These are phyloP conservation scores for Trichoderma atroviride DNA, from an alignment of 2,329 filamentous ascomycete genomes.

Conservation along the genomic window DNA sequence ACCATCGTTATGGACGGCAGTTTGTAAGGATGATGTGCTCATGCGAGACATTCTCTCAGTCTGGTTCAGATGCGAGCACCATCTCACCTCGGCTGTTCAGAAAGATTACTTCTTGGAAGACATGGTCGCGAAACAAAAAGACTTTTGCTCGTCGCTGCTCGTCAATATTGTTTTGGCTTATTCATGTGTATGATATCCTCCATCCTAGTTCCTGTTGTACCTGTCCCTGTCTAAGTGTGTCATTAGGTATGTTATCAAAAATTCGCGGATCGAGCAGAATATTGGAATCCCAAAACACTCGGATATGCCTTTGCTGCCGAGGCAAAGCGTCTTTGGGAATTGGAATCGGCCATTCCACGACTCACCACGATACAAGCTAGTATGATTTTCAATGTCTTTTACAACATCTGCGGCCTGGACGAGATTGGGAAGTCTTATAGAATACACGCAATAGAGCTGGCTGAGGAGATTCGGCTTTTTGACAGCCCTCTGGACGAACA, in stretches of 20 bases:
- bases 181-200: background rate
- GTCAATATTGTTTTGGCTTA: constrained; percentile 10
- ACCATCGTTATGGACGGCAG: constrained; percentile 28
- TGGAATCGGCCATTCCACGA: background rate
- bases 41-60: constrained; percentile 27
- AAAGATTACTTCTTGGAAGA: constrained; percentile 31
- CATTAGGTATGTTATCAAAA: background rate
- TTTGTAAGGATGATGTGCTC: constrained; percentile 27
- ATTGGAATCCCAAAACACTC: constrained; percentile 24
- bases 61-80: constrained; percentile 30
- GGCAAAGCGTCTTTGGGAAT: constrained; percentile 22
- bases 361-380: constrained; percentile 24
- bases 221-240: background rate
- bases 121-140: constrained; percentile 8
- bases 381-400: constrained; percentile 15
- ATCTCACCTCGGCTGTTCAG: constrained; percentile 26
- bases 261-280: background rate
- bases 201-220: background rate
- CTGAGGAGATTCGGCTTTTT: background rate
- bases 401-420: constrained; percentile 5
- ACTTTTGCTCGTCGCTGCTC: background rate
- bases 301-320: constrained; percentile 17
- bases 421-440: background rate
- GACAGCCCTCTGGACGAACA: background rate
- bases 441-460: background rate